A percentile compares a stretch with the other conserved stretches of the same genome.
Conservation (phyloP, 2,329 filamentous ascomycete species). For the Clonostachys rhizophaga region DNA sequence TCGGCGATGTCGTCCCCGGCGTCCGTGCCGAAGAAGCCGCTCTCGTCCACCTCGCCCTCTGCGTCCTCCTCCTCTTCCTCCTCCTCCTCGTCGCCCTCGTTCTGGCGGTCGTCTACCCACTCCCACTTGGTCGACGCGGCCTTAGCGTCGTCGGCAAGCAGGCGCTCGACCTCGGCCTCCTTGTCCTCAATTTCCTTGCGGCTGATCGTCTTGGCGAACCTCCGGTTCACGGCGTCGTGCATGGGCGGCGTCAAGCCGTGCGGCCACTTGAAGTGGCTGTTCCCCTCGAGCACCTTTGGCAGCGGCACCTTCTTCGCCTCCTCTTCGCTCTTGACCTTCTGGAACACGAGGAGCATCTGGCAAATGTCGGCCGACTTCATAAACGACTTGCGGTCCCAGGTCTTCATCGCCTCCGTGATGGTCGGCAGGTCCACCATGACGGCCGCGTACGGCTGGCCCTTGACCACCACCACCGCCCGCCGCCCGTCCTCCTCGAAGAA, state of each 20-base stretch:
- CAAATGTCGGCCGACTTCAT: conserved; percentile 87
- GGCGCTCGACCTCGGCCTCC: conserved; percentile 70
- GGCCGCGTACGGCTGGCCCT: conserved; percentile 69
- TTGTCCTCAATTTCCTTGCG: conserved; percentile 82
- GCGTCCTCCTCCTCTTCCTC: conserved; percentile 49
- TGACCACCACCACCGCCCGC: conserved; percentile 67
- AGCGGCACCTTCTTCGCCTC: conserved; percentile 64
- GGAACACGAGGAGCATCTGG: conserved; percentile 82
- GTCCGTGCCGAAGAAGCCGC: conserved; percentile 23
- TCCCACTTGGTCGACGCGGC: conserved; percentile 59
- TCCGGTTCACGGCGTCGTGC: conserved; percentile 76
- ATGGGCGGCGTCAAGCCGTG: conserved; percentile 86
- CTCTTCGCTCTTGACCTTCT: conserved; percentile 59
- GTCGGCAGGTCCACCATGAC: conserved; percentile 80
- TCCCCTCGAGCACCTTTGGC: conserved; percentile 62
- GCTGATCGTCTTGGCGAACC: conserved; percentile 79
- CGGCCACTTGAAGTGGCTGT: conserved; percentile 63
- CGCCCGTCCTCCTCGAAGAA: conserved; percentile 73
- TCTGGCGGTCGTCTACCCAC: conserved; percentile 50
- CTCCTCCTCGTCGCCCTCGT: conserved; percentile 32
- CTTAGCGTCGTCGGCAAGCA: conserved; percentile 65
- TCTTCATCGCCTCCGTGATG: conserved; percentile 88
- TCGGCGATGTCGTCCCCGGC: conserved; percentile 29
- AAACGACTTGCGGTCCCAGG: conserved; percentile 82
- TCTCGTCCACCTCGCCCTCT: conserved; percentile 47